These are phyloP conservation scores for Sphagnurus paluster DNA, from an alignment of 1,284 basidiomycete species.

Conservation along the genomic window DNA sequence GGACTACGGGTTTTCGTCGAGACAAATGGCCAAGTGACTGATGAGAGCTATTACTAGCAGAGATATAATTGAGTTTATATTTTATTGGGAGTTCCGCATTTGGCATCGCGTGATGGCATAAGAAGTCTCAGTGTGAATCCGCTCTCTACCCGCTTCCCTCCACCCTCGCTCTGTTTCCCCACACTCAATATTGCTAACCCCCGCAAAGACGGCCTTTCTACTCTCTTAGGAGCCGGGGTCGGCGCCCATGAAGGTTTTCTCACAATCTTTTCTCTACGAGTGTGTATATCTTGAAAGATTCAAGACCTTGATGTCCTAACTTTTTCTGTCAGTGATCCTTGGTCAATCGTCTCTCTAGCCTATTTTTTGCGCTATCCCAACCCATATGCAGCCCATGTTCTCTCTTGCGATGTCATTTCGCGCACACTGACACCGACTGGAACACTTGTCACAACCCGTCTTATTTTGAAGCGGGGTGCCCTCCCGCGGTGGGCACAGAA, in stretches of 20 bases:
- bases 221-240: slow-evolving; percentile 24
- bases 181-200: background rate
- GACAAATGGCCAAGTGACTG: slow-evolving; percentile 40
- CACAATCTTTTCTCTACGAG: slow-evolving; percentile 81
- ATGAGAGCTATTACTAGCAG: slow-evolving; percentile 42
- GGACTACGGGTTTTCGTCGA: slow-evolving; percentile 56
- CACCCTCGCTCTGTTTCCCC: background rate
- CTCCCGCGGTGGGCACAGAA: slow-evolving; percentile 90
- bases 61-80: background rate
- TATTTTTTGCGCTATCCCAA: slow-evolving; percentile 98
- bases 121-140: slow-evolving; percentile 17
- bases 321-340: slow-evolving; percentile 66
- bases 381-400: slow-evolving; percentile 91
- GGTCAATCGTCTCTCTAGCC: slow-evolving; percentile 89
- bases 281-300: slow-evolving; percentile 36
- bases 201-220: slow-evolving; percentile 13
- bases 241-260: slow-evolving; percentile 74
- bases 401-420: slow-evolving; percentile 93
- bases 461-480: slow-evolving; percentile 90
- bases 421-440: slow-evolving; percentile 72
- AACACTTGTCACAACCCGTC: slow-evolving; percentile 83
- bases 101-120: slow-evolving; percentile 9
- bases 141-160: slow-evolving; percentile 7
- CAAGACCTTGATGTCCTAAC: slow-evolving; percentile 8
- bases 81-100: slow-evolving; percentile 9